Evolutionary conservation across 768 basidiomycete genomes (phyloP), one percentile per base, ranked within the genome.

Genomic region (Udeniomyces megalosporus): DNA sequence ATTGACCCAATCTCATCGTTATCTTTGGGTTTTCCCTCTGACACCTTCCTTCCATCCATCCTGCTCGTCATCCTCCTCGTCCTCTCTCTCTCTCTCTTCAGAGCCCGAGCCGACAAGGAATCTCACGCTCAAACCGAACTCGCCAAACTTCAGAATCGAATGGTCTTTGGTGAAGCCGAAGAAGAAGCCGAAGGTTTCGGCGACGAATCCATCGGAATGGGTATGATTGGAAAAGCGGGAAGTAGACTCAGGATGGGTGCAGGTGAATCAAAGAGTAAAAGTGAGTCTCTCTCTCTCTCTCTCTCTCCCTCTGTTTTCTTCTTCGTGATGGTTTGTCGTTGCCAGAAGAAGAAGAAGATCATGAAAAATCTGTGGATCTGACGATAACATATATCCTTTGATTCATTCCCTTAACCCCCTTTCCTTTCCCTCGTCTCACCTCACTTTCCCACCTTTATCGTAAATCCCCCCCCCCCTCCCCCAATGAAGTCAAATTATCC

Each of bases 401-500:
- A n/a, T n/a, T n/a, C n/a, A n/a, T n/a, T n/a, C n/a, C n/a, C n/a
- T n/a, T n/a, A n/a, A n/a, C n/a, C n/a, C n/a, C n/a, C n/a, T n/a
- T n/a, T n/a, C n/a, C n/a, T n/a, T n/a, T n/a, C n/a, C n/a, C n/a
- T n/a, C n/a, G n/a, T n/a, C n/a, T 48, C 28, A 62, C 56, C 44
- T 54, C 26, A 17, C 55, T 22, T 29, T n/a, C n/a, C n/a, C n/a
- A n/a, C n/a, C n/a, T n/a, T n/a, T n/a, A n/a, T n/a, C n/a, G n/a
- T n/a, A n/a, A n/a, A n/a, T n/a, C n/a, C n/a, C n/a, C n/a, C n/a
- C n/a, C n/a, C n/a, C n/a, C n/a, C n/a, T n/a, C n/a, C n/a, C n/a
- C n/a, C n/a, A n/a, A n/a, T n/a, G n/a, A n/a, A 95, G 95, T 95
- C 49, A 97, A 97, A 78, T 76, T 99, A 74, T 93, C 90, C 31